phyloP scores from a whole-genome alignment of 305 asterid genomes.

The Fraxinus dipetala region DNA sequence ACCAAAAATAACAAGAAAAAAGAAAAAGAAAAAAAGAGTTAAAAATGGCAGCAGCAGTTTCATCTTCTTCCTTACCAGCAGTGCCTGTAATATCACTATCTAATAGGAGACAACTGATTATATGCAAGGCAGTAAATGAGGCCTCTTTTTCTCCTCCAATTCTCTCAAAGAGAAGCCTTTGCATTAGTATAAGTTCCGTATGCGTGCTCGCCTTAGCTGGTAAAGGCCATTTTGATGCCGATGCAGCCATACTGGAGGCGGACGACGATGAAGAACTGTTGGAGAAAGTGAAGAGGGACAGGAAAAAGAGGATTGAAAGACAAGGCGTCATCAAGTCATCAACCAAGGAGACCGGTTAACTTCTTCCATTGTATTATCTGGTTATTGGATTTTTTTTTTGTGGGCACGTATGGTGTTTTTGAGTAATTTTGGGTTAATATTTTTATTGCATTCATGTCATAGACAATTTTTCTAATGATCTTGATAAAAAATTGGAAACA shows the following conservation, averaged over 20 bases:
- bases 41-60: constrained; percentile 60
- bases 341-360: constrained; percentile 61
- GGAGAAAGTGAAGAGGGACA: constrained; percentile 78
- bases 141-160: constrained; percentile 19
- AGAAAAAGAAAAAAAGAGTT: background rate
- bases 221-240: constrained; percentile 36
- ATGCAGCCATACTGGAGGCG: constrained; percentile 85
- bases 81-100: constrained; percentile 31
- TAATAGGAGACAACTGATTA: constrained; percentile 30
- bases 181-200: constrained; percentile 31
- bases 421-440: background rate
- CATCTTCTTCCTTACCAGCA: constrained; percentile 46
- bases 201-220: constrained; percentile 32
- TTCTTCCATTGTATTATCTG: background rate
- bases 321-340: constrained; percentile 59
- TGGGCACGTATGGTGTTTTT: background rate
- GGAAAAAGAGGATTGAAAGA: constrained; percentile 84
- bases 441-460: background rate
- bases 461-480: background rate
- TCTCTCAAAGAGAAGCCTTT: constrained; percentile 48
- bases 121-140: constrained; percentile 43
- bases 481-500: background rate
- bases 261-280: constrained; percentile 76
- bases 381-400: background rate
- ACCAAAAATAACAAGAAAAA: constrained; percentile 22